Evolutionary conservation across 768 basidiomycete species (phyloP).

Genomic region (Phylloporus arenicola): DNA sequence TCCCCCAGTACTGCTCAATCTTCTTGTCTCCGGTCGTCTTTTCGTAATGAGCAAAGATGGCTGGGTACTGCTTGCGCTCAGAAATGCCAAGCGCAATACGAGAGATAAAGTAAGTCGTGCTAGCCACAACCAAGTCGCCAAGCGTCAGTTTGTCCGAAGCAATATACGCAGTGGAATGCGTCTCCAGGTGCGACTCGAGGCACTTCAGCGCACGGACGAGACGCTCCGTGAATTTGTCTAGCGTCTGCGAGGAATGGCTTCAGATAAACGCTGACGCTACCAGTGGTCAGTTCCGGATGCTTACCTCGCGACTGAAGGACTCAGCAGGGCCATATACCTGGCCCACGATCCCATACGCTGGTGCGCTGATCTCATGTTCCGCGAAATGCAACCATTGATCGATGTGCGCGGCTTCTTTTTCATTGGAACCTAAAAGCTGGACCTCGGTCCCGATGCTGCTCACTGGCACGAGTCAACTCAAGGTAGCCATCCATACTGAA

Average conservation of each 20-base stretch:
- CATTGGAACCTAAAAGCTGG: slow-evolving; percentile 10
- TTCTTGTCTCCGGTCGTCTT: slow-evolving; percentile 12
- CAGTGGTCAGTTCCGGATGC: background rate
- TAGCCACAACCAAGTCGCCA: slow-evolving; percentile 13
- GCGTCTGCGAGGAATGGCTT: background rate
- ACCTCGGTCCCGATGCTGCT: slow-evolving; percentile 7
- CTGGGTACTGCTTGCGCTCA: slow-evolving; percentile 13
- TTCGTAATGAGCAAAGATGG: slow-evolving; percentile 8
- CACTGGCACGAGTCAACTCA: slow-evolving; percentile 2
- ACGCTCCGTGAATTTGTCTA: background rate
- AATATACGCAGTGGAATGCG: background rate
- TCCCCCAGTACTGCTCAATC: slow-evolving; percentile 10
- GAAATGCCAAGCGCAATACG: slow-evolving; percentile 1
- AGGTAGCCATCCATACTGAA: background rate
- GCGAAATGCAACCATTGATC: slow-evolving; percentile 21
- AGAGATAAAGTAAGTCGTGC: background rate
- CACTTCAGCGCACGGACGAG: background rate
- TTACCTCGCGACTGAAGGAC: slow-evolving; percentile 11
- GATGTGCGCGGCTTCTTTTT: slow-evolving; percentile 7
- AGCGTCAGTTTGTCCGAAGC: slow-evolving; percentile 13
- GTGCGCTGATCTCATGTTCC: slow-evolving; percentile 10
- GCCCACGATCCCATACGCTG: background rate
- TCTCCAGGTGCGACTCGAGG: background rate
- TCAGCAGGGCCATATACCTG: background rate
- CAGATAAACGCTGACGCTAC: background rate